Evolutionary conservation across 345 rosid genomes (phyloP).

Genomic region (Brassica juncea): DNA sequence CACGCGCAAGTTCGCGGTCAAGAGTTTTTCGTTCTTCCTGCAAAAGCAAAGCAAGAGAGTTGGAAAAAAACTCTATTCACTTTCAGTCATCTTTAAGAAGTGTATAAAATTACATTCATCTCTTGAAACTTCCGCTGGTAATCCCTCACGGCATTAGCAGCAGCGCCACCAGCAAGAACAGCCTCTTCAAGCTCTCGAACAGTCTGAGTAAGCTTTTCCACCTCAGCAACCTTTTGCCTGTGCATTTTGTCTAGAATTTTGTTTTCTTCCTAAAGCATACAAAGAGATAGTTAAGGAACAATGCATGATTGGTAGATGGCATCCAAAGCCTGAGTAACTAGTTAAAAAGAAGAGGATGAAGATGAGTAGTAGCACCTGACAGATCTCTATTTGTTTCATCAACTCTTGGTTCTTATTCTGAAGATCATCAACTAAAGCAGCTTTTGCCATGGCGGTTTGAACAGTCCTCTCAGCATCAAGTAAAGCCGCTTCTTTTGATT

Average conservation of each 20-base stretch:
- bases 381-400: slow-evolving; percentile 94
- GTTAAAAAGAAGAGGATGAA: slow-evolving; percentile 1
- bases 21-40: slow-evolving; percentile 97
- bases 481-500: slow-evolving; percentile 94
- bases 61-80: neutral
- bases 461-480: slow-evolving; percentile 96
- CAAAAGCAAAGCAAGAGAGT: slow-evolving; percentile 13
- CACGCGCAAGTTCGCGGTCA: slow-evolving; percentile 96
- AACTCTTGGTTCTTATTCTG: slow-evolving; percentile 96
- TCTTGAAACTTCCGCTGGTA: slow-evolving; percentile 98
- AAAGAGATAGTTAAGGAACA: neutral
- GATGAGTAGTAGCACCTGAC: slow-evolving; percentile 63
- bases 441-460: slow-evolving; percentile 85
- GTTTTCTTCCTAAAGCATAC: slow-evolving; percentile 73
- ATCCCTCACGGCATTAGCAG: slow-evolving; percentile 98
- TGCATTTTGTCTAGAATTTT: slow-evolving; percentile 97
- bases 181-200: slow-evolving; percentile 98
- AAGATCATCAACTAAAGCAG: slow-evolving; percentile 97
- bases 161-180: slow-evolving; percentile 99
- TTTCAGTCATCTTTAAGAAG: neutral
- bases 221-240: slow-evolving; percentile 95
- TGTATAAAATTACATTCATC: slow-evolving; percentile 71
- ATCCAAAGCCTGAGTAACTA: neutral
- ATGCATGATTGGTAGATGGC: neutral
- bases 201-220: slow-evolving; percentile 96